These are phyloP conservation scores for Magnusiomyces starmeri DNA, from an alignment of 1,139 yeast species.

Conservation along the genomic window DNA sequence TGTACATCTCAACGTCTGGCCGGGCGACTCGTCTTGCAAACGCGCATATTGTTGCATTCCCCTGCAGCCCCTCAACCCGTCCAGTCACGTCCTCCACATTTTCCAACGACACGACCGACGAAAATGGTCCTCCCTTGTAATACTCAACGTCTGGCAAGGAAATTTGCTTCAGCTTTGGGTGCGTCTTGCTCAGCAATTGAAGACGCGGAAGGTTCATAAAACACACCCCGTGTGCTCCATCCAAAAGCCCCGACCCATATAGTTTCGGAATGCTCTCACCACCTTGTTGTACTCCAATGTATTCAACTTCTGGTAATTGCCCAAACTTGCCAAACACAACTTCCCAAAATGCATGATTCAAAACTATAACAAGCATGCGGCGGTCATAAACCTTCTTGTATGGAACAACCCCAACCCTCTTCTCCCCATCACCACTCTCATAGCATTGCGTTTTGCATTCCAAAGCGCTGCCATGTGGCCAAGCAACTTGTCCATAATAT, in stretches of 20 bases:
- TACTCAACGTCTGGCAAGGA: not conserved
- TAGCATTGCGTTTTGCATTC: not conserved
- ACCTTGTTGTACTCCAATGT: not conserved
- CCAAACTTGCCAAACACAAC: not conserved
- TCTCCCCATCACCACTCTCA: not conserved
- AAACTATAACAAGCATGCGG: not conserved
- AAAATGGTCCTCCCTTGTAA: too few relatives aligned
- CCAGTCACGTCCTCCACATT: not conserved
- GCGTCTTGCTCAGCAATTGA: not conserved
- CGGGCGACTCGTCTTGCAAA: not conserved
- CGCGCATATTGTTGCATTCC: too few relatives aligned
- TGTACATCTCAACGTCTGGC: not conserved
- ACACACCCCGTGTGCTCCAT: not conserved
- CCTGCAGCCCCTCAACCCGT: not conserved
- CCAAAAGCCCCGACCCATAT: not conserved
- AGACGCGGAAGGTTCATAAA: not conserved
- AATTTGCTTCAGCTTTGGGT: not conserved
- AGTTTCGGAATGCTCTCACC: too few relatives aligned
- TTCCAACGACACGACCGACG: not conserved
- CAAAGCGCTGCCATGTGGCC: not conserved
- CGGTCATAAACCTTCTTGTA: not conserved
- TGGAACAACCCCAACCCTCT: not conserved
- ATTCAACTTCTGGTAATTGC: not conserved
- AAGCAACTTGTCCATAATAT: not conserved
- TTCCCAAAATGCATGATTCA: not conserved